phyloP scores from a whole-genome alignment of 108 stramenopile species.

The Seminavis robusta region DNA sequence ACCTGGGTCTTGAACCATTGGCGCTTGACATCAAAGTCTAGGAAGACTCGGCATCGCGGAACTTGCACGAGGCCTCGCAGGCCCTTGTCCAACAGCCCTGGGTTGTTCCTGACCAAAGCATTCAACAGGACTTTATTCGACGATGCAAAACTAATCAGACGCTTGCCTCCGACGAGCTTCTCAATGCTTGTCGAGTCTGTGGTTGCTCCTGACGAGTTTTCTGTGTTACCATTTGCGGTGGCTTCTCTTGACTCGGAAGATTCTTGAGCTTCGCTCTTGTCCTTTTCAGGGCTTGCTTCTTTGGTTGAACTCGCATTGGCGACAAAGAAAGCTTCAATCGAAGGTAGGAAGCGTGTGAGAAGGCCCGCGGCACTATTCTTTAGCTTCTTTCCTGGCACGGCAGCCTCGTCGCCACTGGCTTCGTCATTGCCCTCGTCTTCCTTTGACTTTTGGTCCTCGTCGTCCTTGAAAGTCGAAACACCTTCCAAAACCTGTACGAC shows the following conservation, averaged over 20 bases:
- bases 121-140: conserved; percentile 88
- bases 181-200: too few relatives aligned
- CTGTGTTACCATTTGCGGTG: background rate
- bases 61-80: conserved; percentile 82
- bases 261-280: conserved; percentile 14
- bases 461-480: conserved; percentile 63
- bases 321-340: conserved; percentile 94
- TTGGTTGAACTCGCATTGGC: conserved; percentile 65
- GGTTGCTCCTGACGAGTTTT: too few relatives aligned
- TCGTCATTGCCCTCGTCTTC: conserved; percentile 29
- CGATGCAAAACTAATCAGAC: conserved; percentile 81
- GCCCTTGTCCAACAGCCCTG: conserved; percentile 82
- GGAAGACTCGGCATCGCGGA: conserved; percentile 71
- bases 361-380: conserved; percentile 85
- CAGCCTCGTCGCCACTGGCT: conserved; percentile 25
- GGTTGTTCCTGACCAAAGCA: conserved; percentile 84
- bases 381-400: conserved; percentile 59
- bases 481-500: conserved; percentile 87
- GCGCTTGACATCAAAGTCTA: conserved; percentile 97
- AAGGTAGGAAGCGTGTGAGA: conserved; percentile 89
- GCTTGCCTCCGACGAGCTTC: conserved; percentile 52
- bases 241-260: conserved; percentile 17
- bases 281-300: conserved; percentile 14
- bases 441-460: conserved; percentile 35
- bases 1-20: conserved; percentile 85